These are phyloP conservation scores for Stagonosporopsis cucurbitacearum DNA, from an alignment of 2,329 filamentous ascomycete genomes.

Conservation along the genomic window DNA sequence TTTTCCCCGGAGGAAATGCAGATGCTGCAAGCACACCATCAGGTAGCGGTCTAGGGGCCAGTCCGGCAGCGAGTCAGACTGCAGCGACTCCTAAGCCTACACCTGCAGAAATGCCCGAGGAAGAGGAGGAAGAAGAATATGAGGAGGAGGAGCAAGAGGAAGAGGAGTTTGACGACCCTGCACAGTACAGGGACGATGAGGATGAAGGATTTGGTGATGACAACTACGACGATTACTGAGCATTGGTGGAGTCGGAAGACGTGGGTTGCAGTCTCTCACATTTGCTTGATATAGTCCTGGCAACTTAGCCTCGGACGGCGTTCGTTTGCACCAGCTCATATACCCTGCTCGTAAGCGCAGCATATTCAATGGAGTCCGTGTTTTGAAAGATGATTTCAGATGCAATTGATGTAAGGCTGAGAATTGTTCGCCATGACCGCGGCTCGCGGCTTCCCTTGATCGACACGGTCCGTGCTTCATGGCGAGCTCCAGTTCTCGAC, in stretches of 20 bases:
- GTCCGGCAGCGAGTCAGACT: constrained; percentile 24
- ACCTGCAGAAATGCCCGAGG: constrained; percentile 4
- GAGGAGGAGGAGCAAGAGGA: constrained; percentile 46
- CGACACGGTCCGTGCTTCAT: constrained; percentile 12
- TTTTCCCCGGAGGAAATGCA: constrained; percentile 43
- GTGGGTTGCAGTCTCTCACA: neutral
- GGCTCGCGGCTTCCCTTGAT: constrained; percentile 15
- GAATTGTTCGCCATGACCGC: constrained; percentile 1
- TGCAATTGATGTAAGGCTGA: constrained; percentile 2
- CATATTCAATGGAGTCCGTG: constrained; percentile 19
- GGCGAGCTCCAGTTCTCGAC: constrained; percentile 11
- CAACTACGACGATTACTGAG: constrained; percentile 35
- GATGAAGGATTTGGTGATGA: constrained; percentile 54
- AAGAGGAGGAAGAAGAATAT: constrained; percentile 30
- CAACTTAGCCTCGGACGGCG: constrained; percentile 8
- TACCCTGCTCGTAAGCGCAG: constrained; percentile 23
- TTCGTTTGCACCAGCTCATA: constrained; percentile 12
- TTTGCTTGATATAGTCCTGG: constrained; percentile 1
- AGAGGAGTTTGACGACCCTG: constrained; percentile 48
- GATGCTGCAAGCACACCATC: constrained; percentile 22
- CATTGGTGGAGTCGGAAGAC: neutral
- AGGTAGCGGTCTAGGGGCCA: constrained; percentile 31
- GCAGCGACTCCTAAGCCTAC: constrained; percentile 13
- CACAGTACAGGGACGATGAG: constrained; percentile 51
- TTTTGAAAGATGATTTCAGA: neutral